These are phyloP conservation scores for Penstemon newberryi DNA, from an alignment of 257 asterid genomes.

Conservation along the genomic window DNA sequence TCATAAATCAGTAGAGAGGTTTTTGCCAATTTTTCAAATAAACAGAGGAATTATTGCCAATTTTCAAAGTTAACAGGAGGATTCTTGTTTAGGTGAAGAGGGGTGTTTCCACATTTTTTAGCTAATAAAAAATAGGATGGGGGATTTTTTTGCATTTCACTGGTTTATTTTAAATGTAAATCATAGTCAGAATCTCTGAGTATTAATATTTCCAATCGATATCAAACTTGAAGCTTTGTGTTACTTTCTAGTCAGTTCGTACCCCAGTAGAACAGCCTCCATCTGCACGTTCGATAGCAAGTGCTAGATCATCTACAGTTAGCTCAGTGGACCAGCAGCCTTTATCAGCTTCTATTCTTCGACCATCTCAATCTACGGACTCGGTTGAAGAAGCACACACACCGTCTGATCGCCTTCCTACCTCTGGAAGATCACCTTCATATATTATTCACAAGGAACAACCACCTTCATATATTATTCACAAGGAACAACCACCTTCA, in stretches of 20 bases:
- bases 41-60: no score
- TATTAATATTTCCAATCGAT: conserved; percentile 13
- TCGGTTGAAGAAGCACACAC: conserved; percentile 53
- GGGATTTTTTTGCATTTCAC: no score
- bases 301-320: conserved; percentile 41
- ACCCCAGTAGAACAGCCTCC: conserved; percentile 43
- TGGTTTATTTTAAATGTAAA: no score
- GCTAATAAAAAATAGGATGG: no score
- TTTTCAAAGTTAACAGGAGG: no score
- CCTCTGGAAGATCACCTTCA: conserved; percentile 44
- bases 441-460: conserved; percentile 45
- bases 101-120: no score
- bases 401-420: conserved; percentile 42
- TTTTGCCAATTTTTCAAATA: no score
- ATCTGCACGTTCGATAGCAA: conserved; percentile 38
- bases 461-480: conserved; percentile 48
- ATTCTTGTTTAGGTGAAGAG: no score
- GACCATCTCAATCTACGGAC: conserved; percentile 30
- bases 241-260: conserved; percentile 68
- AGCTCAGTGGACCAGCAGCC: conserved; percentile 47
- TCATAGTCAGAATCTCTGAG: background rate
- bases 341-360: conserved; percentile 39
- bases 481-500: conserved; percentile 65
- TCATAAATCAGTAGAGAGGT: no score
- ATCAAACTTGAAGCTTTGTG: conserved; percentile 27